phyloP scores from a whole-genome alignment of 345 rosid species.

The Populus alba region DNA sequence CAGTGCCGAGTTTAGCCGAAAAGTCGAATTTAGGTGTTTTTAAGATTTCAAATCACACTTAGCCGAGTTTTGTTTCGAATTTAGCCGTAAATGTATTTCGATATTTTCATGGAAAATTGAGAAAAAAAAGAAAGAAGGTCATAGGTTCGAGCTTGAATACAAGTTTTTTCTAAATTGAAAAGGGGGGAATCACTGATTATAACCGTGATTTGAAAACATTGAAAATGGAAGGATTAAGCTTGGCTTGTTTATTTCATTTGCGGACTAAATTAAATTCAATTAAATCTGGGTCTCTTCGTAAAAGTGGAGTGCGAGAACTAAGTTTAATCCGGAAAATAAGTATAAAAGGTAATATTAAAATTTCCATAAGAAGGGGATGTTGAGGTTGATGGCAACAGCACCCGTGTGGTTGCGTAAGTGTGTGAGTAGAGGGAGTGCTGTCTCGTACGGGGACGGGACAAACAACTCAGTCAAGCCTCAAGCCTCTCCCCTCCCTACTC shows the following conservation, averaged over 20 bases:
- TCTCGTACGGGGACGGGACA: constrained; percentile 10
- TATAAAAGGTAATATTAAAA: constrained; percentile 15
- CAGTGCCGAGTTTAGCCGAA: neutral
- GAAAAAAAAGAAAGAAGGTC: too few relatives aligned
- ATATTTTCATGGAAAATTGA: too few relatives aligned
- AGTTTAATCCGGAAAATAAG: neutral
- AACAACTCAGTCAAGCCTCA: neutral
- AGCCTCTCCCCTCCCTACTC: neutral
- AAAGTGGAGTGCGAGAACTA: too few relatives aligned
- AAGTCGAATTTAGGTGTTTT: neutral
- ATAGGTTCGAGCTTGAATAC: too few relatives aligned
- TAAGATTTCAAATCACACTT: too few relatives aligned
- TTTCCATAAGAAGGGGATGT: constrained; percentile 18
- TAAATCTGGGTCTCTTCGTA: too few relatives aligned
- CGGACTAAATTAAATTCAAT: too few relatives aligned
- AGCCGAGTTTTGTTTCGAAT: too few relatives aligned
- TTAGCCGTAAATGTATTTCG: too few relatives aligned
- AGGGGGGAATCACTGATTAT: too few relatives aligned
- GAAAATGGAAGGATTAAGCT: neutral
- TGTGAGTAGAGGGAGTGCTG: constrained; percentile 13
- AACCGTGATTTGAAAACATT: too few relatives aligned
- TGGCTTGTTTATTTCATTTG: neutral
- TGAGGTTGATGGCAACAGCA: constrained; percentile 14
- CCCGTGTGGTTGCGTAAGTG: constrained; percentile 32
- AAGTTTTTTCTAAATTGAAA: too few relatives aligned